Conservation (phyloP, 1,139 yeast species). For the Hyphopichia wangnamkhiaoensis region DNA sequence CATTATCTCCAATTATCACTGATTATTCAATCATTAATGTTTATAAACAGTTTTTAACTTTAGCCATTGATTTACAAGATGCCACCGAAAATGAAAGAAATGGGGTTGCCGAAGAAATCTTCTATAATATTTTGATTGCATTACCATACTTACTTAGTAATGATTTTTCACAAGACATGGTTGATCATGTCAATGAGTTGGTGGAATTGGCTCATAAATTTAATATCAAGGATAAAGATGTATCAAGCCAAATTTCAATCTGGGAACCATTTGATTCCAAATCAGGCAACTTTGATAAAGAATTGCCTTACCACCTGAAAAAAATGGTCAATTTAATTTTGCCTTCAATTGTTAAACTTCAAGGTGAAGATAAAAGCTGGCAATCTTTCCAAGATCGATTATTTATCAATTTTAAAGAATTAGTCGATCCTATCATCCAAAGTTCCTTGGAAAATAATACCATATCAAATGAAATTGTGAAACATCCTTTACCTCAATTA, state of each 20-base stretch:
- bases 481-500: slow-evolving; percentile 49
- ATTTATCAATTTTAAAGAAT: slow-evolving; percentile 34
- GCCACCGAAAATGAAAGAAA: slow-evolving; percentile 36
- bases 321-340: slow-evolving; percentile 53
- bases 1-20: slow-evolving; percentile 62
- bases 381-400: slow-evolving; percentile 23
- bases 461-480: slow-evolving; percentile 40
- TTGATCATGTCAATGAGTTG: slow-evolving; percentile 42
- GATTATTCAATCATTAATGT: slow-evolving; percentile 52
- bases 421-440: slow-evolving; percentile 38
- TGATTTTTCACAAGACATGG: slow-evolving; percentile 34
- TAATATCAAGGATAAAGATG: slow-evolving; percentile 20
- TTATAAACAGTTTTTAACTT: slow-evolving; percentile 54
- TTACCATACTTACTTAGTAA: slow-evolving; percentile 68
- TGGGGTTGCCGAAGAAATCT: slow-evolving; percentile 70
- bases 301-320: slow-evolving; percentile 56
- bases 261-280: slow-evolving; percentile 44
- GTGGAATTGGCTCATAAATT: slow-evolving; percentile 46
- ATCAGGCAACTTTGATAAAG: slow-evolving; percentile 23
- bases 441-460: slow-evolving; percentile 37
- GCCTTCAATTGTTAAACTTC: slow-evolving; percentile 50
- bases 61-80: slow-evolving; percentile 59
- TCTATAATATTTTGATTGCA: slow-evolving; percentile 61
- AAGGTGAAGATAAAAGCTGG: slow-evolving; percentile 30
- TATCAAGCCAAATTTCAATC: slow-evolving; percentile 17